Evolutionary conservation across 176 grass and related monocot species (phyloP), one percentile per base, ranked within the genome.

Genomic region (Musa schizocarpa): DNA sequence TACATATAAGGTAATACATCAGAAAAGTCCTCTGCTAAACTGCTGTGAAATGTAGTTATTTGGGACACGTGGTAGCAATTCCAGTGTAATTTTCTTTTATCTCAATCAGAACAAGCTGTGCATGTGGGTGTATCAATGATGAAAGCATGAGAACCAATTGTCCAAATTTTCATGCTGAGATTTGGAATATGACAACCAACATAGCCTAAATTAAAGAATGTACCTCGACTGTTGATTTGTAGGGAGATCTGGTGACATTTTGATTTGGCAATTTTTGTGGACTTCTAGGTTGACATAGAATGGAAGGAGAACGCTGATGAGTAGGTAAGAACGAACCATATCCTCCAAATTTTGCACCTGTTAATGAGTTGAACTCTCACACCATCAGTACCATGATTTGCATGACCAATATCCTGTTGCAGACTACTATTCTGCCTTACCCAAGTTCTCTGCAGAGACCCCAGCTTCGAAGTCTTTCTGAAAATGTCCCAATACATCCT

Each of bases 401-500:
- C 1, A 55, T 74, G 53, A 21, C 20, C 11, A 74, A 16, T 55
- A 25, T 55, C 24, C 4, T 78, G 17, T 49, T 64, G 75, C 3
- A 61, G 26, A 56, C 71, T 68, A 71, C 68, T 78, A 27, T 82
- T 34, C 71, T 62, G 11, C 54, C 83, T 84, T 86, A 92, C 89
- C 89, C 43, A 77, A 77, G 43, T 84, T 86, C n/a, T 66, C 63
- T 50, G 76, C 75, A 79, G 49, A 62, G 43, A 80, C 57, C 53
- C 79, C 75, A 16, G 78, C 89, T 80, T 92, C 83, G 77, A 84
- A 92, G 12, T 80, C 82, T 74, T 82, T 92, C 55, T 86, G 83
- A 68, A 92, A 88, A 92, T 83, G 79, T 57, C 89, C 86, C 83
- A 92, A 70, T 16, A 88, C 27, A 77, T 84, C 71, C 69, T 88